Conservation (phyloP, 768 basidiomycete species). For the Scleroderma bovista region DNA sequence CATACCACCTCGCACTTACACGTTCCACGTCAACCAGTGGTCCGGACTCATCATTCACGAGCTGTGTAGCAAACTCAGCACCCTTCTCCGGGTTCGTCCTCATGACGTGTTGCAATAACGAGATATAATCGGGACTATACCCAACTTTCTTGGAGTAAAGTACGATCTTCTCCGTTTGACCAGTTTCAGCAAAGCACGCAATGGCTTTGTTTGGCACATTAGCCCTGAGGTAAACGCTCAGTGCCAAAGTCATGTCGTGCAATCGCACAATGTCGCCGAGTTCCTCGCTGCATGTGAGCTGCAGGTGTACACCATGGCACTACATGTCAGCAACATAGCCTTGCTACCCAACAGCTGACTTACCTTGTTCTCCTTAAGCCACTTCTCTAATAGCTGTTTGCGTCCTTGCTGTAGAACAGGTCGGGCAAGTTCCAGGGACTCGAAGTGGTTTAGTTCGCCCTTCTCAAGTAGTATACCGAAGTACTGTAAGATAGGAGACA, state of each 20-base stretch:
- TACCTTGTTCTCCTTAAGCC: constrained; percentile 99
- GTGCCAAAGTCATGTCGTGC: constrained; percentile 94
- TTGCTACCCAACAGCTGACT: neutral
- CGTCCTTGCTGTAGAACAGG: constrained; percentile 94
- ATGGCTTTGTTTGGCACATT: constrained; percentile 98
- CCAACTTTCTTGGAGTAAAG: constrained; percentile 97
- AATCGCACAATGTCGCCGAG: constrained; percentile 93
- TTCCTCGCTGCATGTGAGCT: constrained; percentile 98
- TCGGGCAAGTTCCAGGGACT: constrained; percentile 91
- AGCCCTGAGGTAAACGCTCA: constrained; percentile 95
- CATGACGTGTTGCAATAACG: constrained; percentile 93
- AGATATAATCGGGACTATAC: constrained; percentile 88
- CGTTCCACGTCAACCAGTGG: constrained; percentile 92
- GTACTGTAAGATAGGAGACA: constrained; percentile 96
- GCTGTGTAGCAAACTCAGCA: constrained; percentile 92
- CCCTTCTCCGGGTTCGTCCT: constrained; percentile 96
- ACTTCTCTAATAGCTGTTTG: constrained; percentile 96
- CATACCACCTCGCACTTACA: constrained; percentile 34
- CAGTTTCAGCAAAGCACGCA: constrained; percentile 98
- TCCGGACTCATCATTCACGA: constrained; percentile 90
- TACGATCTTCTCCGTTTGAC: constrained; percentile 97
- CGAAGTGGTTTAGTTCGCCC: constrained; percentile 94
- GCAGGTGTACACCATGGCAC: too few species aligned
- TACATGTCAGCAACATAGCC: too few species aligned
- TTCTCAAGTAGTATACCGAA: constrained; percentile 98